Percentiles rank a stretch among this genome's conserved stretches.
Evolutionary conservation across 176 grass and related monocot species (phyloP).

Genomic region (Cenchrus purpureus): DNA sequence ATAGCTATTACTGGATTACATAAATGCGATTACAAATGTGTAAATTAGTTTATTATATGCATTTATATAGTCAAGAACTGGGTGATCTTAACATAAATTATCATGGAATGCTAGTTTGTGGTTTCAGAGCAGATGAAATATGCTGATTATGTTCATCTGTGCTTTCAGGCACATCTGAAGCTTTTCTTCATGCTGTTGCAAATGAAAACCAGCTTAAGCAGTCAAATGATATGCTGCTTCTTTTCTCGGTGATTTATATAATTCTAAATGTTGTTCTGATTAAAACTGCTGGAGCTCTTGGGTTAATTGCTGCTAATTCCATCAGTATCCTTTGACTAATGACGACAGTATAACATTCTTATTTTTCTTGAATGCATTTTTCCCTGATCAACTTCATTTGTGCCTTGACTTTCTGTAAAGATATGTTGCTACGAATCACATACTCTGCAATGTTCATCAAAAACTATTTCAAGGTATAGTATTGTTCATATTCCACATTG

Average conservation of each 20-base stretch:
- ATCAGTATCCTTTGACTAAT: conserved; percentile 78
- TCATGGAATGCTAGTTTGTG: conserved; percentile 1
- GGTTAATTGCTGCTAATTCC: conserved; percentile 92
- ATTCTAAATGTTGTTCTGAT: conserved; percentile 78
- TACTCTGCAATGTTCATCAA: conserved; percentile 89
- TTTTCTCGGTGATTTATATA: conserved; percentile 93
- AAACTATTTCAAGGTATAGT: conserved; percentile 81
- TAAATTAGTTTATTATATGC: neutral
- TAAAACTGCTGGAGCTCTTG: conserved; percentile 75
- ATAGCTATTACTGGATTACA: neutral
- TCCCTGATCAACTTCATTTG: conserved; percentile 22
- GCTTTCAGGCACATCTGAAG: conserved; percentile 85
- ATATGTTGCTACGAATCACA: conserved; percentile 81
- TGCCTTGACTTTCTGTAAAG: conserved; percentile 67
- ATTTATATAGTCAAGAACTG: neutral
- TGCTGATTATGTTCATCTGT: conserved; percentile 8
- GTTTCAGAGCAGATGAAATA: conserved; percentile 9
- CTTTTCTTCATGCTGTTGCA: conserved; percentile 94
- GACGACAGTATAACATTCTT: conserved; percentile 12
- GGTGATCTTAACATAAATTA: neutral
- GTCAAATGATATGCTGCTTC: conserved; percentile 85
- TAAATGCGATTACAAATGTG: neutral
- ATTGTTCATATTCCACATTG: conserved; percentile 24
- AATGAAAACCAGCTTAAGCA: conserved; percentile 85
- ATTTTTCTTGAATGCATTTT: conserved; percentile 19